Evolutionary conservation across 2,329 filamentous ascomycete species (phyloP), one percentile per base, ranked within the genome.

Genomic region (Davidsoniella australis): DNA sequence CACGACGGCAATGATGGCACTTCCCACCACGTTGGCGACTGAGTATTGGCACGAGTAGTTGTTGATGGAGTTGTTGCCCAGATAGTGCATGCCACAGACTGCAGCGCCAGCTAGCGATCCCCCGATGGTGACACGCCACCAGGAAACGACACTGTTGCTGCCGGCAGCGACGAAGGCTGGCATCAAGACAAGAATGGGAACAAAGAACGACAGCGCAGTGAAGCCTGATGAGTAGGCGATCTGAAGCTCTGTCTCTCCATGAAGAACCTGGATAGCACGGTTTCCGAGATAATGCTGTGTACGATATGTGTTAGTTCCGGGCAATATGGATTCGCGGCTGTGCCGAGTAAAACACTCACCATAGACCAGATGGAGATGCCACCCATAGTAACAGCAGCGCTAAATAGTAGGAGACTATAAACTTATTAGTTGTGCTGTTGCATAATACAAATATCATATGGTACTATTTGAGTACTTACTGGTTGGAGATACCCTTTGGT

Each of bases 71-170:
- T 82, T 75, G 59, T 93, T 87, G n/a, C 85, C 85, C 16, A 89
- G 68, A 58, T 91, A 93, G 61, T 93, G 84, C 85, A 93, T 91
- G 29, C 81, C 82, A 53, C 82, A 85, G 45, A 91, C 80, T 18
- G 84, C 80, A 4, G 78, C 68, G 12, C 86, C 86, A 1, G 82
- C 81, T 41, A 88, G 68, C 1, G 76, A 59, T 5, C 85, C 85
- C 7, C 82, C 80, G 4, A 75, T 58, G 6, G 71, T 59, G 9
- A 83, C 70, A 41, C 78, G 73, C 62, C 71, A 64, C 63, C 73
- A 73, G 16, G 70, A 72, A 12, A 80, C 69, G 24, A 61, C 66
- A 54, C 75, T 73, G 56, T 72, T 72, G 24, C 72, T 70, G 5
- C 77, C 84, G 41, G 82, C 76, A 33, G 78, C 71, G 52, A 80